Evolutionary conservation across 2,329 filamentous ascomycete genomes (phyloP), one percentile per base, ranked within the genome.

Genomic region (Fusarium nelsonii): DNA sequence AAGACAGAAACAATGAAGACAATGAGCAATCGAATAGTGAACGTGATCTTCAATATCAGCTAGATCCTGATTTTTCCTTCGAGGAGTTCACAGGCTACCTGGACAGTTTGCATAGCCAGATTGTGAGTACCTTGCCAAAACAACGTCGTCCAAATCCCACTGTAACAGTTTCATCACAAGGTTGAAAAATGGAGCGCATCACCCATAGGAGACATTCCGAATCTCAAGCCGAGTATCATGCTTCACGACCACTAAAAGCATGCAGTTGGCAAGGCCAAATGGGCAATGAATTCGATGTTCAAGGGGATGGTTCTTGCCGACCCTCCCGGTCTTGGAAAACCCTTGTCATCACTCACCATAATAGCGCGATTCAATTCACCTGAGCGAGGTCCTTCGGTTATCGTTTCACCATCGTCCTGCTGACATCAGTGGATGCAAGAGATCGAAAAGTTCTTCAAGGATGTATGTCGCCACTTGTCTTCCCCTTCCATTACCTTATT

Each of bases 401-500:
- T 36, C 14, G 45, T 52, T 23, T 3, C 15, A 32, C 50, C 26
- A 8, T 9, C 9, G 7, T 43, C 28, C 5, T 34, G 28, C 6
- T 26, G 18, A 10, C 12, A 8, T 7, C 26, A 52, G 16, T 52
- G 49, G 49, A 52, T 40, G 23, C 1, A n/a, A 10, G 49, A 52
- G 16, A 40, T 41, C 23, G 6, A 8, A 2, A 52, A 32, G 14
- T 23, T 23, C 36, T 52, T 41, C 18, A 16, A 28, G 4, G 16
- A 18, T 12, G 49, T 41, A 52, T 23, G 36, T 9, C 8, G 18
- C 16, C 1, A 34, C 15, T 7, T 2, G 4, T 9, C 36, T 20
- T 23, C 26, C 1, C 4, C 11, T 30, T 10, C 0, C 32, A 12
- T 28, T 5, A 37, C 0, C 0, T 3, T 14, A 11, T n/a, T 30